Conservation (phyloP, 768 basidiomycete genomes). For the Multifurca ochricompacta region DNA sequence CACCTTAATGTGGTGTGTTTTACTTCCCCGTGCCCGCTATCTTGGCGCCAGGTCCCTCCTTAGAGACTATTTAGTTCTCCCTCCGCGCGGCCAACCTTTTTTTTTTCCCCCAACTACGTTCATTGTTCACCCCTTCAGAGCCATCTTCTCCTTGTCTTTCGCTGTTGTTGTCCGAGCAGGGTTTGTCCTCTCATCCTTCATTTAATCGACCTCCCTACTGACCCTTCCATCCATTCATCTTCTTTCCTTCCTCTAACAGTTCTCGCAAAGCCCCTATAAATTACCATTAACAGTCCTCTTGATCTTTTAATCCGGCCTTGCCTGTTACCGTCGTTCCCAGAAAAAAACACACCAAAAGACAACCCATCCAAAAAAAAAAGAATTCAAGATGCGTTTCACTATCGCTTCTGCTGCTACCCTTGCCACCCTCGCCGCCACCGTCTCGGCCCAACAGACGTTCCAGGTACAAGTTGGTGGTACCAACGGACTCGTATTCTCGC, state of each 20-base stretch:
- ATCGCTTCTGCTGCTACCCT: slow-evolving; percentile 5
- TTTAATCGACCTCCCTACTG: too few relatives aligned
- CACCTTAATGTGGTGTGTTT: too few relatives aligned
- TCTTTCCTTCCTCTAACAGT: neutral
- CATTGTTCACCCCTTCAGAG: slow-evolving; percentile 23
- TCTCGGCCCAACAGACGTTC: neutral
- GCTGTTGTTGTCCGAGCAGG: slow-evolving; percentile 37
- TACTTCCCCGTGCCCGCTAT: too few relatives aligned
- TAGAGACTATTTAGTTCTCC: neutral
- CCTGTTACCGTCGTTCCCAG: neutral
- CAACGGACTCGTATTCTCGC: slow-evolving; percentile 14
- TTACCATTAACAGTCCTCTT: neutral
- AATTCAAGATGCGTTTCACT: slow-evolving; percentile 16
- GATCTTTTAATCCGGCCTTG: slow-evolving; percentile 2
- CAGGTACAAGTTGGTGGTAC: slow-evolving; percentile 15
- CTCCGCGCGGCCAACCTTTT: neutral
- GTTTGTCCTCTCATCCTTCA: slow-evolving; percentile 27
- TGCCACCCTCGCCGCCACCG: slow-evolving; percentile 12
- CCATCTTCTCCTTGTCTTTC: slow-evolving; percentile 32
- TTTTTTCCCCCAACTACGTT: slow-evolving; percentile 13
- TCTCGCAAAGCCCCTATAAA: slow-evolving; percentile 16
- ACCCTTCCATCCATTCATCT: neutral
- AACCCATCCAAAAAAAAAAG: neutral
- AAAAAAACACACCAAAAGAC: slow-evolving; percentile 5
- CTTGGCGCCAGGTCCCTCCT: neutral